These are phyloP conservation scores for Aspergillus haitiensis DNA, from an alignment of 495 filamentous ascomycete species.

Conservation along the genomic window DNA sequence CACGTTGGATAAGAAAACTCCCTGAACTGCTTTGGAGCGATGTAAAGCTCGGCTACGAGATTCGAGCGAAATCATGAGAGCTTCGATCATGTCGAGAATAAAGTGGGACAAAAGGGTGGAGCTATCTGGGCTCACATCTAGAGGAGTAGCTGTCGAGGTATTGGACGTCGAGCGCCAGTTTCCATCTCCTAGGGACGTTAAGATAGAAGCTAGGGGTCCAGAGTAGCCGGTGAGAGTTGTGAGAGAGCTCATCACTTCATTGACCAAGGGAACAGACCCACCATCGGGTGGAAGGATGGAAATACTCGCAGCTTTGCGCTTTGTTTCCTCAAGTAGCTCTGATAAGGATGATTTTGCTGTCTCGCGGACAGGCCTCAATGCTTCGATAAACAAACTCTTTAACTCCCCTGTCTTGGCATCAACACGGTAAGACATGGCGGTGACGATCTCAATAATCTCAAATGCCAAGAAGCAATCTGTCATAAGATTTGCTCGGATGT, in stretches of 20 bases:
- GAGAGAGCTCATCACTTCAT: slow-evolving; percentile 83
- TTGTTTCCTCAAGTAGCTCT: slow-evolving; percentile 84
- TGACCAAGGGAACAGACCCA: slow-evolving; percentile 70
- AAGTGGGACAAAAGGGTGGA: slow-evolving; percentile 86
- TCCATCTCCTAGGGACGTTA: slow-evolving; percentile 88
- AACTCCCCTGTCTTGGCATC: slow-evolving; percentile 82
- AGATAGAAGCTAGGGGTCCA: slow-evolving; percentile 80
- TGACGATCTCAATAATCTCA: slow-evolving; percentile 92
- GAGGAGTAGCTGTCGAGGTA: slow-evolving; percentile 64
- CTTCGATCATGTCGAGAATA: slow-evolving; percentile 79
- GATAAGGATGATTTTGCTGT: slow-evolving; percentile 84
- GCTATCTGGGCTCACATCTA: slow-evolving; percentile 89
- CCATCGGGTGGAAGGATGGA: slow-evolving; percentile 76
- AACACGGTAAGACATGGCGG: slow-evolving; percentile 72
- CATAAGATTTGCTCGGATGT: slow-evolving; percentile 79
- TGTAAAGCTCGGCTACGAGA: slow-evolving; percentile 69
- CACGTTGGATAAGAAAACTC: slow-evolving; percentile 91
- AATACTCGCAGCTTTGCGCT: slow-evolving; percentile 60
- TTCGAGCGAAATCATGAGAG: slow-evolving; percentile 75
- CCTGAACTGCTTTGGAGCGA: slow-evolving; percentile 73
- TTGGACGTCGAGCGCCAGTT: slow-evolving; percentile 70
- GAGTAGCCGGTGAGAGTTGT: slow-evolving; percentile 85
- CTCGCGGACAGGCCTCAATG: slow-evolving; percentile 83
- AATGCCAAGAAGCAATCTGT: slow-evolving; percentile 97
- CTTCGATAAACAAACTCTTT: slow-evolving; percentile 77